phyloP scores from a whole-genome alignment of 768 basidiomycete genomes.

The Lentinula guzmanii region DNA sequence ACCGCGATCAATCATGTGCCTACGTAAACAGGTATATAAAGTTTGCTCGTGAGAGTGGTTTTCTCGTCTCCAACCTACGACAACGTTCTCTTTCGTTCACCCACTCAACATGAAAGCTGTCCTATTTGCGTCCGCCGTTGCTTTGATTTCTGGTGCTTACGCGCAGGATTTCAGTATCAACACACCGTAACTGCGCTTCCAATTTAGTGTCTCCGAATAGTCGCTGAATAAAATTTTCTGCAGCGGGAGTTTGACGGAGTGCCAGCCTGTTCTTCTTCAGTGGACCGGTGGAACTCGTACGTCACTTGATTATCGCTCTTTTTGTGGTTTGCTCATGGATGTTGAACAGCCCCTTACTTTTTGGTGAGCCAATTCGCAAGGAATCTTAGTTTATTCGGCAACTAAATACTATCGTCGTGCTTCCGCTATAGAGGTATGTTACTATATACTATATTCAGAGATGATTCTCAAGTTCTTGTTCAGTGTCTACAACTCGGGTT shows the following conservation, averaged over 20 bases:
- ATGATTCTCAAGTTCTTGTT: background rate
- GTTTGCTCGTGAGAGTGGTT: background rate
- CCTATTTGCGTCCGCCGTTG: constrained; percentile 25
- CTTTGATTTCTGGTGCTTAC: constrained; percentile 22
- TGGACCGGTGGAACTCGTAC: constrained; percentile 56
- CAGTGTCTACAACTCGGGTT: constrained; percentile 50
- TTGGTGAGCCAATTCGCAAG: constrained; percentile 41
- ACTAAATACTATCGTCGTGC: background rate
- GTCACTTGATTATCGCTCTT: constrained; percentile 16
- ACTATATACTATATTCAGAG: background rate
- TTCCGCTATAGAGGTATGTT: constrained; percentile 30
- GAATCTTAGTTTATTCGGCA: background rate
- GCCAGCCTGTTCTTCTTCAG: constrained; percentile 47
- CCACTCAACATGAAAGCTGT: constrained; percentile 40
- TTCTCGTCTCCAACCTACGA: constrained; percentile 14
- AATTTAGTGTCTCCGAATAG: background rate
- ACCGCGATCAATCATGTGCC: background rate
- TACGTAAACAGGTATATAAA: background rate
- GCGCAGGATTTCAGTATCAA: constrained; percentile 51
- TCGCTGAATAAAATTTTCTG: background rate
- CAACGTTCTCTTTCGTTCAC: constrained; percentile 14
- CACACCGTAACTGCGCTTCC: constrained; percentile 56
- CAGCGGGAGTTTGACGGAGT: constrained; percentile 30
- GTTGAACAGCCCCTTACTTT: constrained; percentile 49
- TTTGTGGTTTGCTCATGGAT: constrained; percentile 9